phyloP scores from a whole-genome alignment of 305 asterid genomes.

The Petunia hybrid region DNA sequence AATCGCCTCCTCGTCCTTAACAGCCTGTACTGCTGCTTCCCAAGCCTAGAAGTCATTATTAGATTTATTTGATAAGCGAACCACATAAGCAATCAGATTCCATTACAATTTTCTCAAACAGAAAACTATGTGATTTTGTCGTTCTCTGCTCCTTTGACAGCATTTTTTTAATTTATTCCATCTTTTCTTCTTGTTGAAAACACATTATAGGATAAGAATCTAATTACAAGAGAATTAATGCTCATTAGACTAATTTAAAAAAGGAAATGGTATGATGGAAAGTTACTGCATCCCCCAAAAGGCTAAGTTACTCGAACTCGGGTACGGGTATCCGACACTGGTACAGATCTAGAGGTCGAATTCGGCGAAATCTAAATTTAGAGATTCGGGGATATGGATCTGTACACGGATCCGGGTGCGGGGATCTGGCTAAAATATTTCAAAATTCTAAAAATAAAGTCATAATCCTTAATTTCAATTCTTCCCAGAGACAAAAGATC shows the following conservation, averaged over 20 bases:
- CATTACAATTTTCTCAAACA: not conserved
- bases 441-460: too few species aligned
- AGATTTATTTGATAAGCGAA: not conserved
- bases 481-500: too few species aligned
- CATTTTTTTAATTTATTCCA: not conserved
- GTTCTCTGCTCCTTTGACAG: not conserved
- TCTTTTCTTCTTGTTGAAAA: not conserved
- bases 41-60: slow-evolving; percentile 63
- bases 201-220: not conserved
- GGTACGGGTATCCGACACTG: too few species aligned
- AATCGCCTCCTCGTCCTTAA: slow-evolving; percentile 84
- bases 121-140: not conserved
- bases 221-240: not conserved
- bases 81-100: slow-evolving; percentile 1
- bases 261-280: not conserved
- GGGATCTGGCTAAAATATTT: too few species aligned
- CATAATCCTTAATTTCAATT: too few species aligned
- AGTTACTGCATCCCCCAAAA: not conserved
- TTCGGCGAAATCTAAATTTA: too few species aligned
- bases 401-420: too few species aligned
- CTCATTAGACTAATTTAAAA: slow-evolving; percentile 22
- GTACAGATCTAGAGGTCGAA: too few species aligned
- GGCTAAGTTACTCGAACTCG: too few species aligned
- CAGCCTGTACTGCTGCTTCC: slow-evolving; percentile 86
- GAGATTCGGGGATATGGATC: too few species aligned